Percentiles rank a stretch among this genome's conserved stretches.
phyloP scores from a whole-genome alignment of 805 yeast genomes.

The Danielia reshetovae region DNA sequence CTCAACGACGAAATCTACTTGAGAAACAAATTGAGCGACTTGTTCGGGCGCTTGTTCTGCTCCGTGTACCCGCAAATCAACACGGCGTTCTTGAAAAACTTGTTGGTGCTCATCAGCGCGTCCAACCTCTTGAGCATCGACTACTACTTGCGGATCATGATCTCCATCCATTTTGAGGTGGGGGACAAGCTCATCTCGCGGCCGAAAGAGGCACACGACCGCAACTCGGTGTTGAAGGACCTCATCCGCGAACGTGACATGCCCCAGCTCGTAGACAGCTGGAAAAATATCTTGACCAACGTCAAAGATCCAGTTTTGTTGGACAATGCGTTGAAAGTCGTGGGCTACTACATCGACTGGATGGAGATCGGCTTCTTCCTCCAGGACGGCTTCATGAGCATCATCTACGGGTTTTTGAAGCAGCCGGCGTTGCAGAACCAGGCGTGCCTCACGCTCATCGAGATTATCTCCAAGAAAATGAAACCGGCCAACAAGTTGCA shows the following conservation, averaged over 20 bases:
- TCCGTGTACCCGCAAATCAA: slow-evolving; percentile 29
- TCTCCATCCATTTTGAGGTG: slow-evolving; percentile 81
- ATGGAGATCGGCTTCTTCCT: slow-evolving; percentile 77
- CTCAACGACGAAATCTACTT: slow-evolving; percentile 26
- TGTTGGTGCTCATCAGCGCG: slow-evolving; percentile 19
- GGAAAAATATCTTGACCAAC: slow-evolving; percentile 55
- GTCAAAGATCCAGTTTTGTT: slow-evolving; percentile 40
- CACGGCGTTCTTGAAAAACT: slow-evolving; percentile 31
- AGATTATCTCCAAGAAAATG: slow-evolving; percentile 76
- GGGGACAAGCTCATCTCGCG: slow-evolving; percentile 86
- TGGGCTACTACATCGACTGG: slow-evolving; percentile 92
- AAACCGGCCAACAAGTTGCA: slow-evolving; percentile 66
- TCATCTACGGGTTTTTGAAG: slow-evolving; percentile 57
- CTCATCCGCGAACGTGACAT: slow-evolving; percentile 75
- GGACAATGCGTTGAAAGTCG: slow-evolving; percentile 54
- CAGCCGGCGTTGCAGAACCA: slow-evolving; percentile 47
- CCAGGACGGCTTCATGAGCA: slow-evolving; percentile 51
- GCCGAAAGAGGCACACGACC: slow-evolving; percentile 55
- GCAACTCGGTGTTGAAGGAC: slow-evolving; percentile 76
- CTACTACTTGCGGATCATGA: slow-evolving; percentile 67
- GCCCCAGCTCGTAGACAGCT: slow-evolving; percentile 54
- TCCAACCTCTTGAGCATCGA: slow-evolving; percentile 40
- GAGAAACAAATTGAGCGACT: slow-evolving; percentile 33
- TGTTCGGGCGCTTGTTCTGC: slow-evolving; percentile 34
- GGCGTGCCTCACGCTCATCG: slow-evolving; percentile 56